Evolutionary conservation across 371 early-diverging fungal genomes (phyloP).

Genomic region (Syncephalastrum sp.): DNA sequence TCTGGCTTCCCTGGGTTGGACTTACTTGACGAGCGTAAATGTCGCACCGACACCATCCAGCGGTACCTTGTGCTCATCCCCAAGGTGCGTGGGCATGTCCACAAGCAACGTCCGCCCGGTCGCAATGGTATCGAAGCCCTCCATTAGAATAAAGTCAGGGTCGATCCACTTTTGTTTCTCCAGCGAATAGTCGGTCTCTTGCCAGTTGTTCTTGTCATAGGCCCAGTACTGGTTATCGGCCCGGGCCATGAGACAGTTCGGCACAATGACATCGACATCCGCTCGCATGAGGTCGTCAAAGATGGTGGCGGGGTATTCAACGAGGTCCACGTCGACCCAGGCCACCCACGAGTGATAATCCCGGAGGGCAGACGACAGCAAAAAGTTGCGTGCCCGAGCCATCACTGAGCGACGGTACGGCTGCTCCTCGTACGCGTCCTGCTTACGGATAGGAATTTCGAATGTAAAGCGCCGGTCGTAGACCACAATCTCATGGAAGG

Average conservation of each 20-base stretch:
- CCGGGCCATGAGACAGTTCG: conserved; percentile 48
- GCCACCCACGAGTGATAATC: conserved; percentile 51
- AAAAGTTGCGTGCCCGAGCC: conserved; percentile 54
- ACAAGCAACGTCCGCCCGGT: conserved; percentile 28
- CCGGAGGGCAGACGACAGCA: conserved; percentile 45
- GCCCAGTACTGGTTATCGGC: conserved; percentile 31
- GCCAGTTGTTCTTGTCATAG: conserved; percentile 44
- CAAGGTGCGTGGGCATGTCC: conserved; percentile 40
- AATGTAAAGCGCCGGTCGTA: conserved; percentile 37
- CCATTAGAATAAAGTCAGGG: conserved; percentile 27
- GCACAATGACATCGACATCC: conserved; percentile 56
- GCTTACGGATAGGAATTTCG: conserved; percentile 4
- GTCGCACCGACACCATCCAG: conserved; percentile 62
- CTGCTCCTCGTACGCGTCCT: conserved; percentile 14
- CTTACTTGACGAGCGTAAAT: conserved; percentile 50
- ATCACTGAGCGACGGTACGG: conserved; percentile 44
- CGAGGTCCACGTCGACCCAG: conserved; percentile 56
- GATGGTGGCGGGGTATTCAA: conserved; percentile 47
- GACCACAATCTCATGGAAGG: conserved; percentile 36
- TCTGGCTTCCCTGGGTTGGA: too few species aligned
- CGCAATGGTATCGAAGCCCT: conserved; percentile 21
- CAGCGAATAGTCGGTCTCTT: conserved; percentile 46
- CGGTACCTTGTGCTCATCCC: conserved; percentile 33
- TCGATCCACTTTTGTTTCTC: conserved; percentile 47
- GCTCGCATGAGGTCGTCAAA: conserved; percentile 51